Percentiles rank a stretch among this genome's conserved stretches.
These are phyloP conservation scores for Sclerotinia glacialis DNA, from an alignment of 2,329 filamentous ascomycete genomes.

Conservation along the genomic window DNA sequence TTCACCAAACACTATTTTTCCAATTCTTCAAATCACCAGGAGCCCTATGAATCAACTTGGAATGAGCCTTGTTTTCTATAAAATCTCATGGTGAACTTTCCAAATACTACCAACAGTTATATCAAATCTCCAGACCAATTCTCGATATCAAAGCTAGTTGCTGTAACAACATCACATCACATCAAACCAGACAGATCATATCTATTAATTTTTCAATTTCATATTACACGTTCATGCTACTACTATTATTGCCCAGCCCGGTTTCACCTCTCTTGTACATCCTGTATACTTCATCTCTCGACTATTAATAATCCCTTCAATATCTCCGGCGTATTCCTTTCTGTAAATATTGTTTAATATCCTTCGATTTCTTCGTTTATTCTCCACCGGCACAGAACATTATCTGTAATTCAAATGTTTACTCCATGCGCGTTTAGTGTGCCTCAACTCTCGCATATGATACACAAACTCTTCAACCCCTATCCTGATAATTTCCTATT, in stretches of 20 bases:
- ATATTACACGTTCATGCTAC: constrained; percentile 5
- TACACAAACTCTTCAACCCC: not conserved
- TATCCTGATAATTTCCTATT: not conserved
- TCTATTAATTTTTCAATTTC: constrained; percentile 8
- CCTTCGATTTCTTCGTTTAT: not conserved
- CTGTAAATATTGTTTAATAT: not conserved
- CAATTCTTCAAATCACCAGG: too few relatives aligned
- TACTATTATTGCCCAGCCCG: not conserved
- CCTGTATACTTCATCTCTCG: not conserved
- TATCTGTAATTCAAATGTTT: not conserved
- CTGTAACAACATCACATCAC: not conserved
- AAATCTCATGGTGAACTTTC: not conserved
- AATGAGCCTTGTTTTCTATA: not conserved
- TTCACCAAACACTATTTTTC: too few relatives aligned
- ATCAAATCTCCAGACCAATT: not conserved
- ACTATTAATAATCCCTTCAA: not conserved
- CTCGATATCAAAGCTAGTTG: not conserved
- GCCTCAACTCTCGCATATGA: not conserved
- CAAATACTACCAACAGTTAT: not conserved
- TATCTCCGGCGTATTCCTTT: not conserved
- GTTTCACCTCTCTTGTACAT: constrained; percentile 5
- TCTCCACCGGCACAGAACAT: not conserved
- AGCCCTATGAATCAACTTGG: too few relatives aligned
- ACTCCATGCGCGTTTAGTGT: not conserved
- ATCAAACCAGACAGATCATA: not conserved